Base-by-base conservation (phyloP, 768 basidiomycete genomes). In the Lactarius hengduanensis region DNA sequence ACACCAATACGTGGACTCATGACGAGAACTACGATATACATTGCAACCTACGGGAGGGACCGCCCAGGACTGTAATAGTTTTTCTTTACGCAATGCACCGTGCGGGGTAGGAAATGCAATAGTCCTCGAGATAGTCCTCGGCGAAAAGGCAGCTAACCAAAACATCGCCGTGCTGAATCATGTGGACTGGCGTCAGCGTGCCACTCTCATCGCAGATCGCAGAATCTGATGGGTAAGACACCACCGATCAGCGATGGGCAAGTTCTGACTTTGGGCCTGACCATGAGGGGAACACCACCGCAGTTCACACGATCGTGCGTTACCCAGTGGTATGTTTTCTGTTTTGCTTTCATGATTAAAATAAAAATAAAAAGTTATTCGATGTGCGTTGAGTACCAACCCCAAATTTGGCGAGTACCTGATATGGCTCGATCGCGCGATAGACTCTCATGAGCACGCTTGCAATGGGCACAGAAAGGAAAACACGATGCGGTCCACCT, bases 1-100 rank as follows among this genome's bases (percentile, higher is more conserved):
- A 41, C 41, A 18, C 41, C 0, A 38, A 10, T 76, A 66, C 77
- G 76, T 56, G 79, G 83, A 69, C 41, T 40, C 28, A 10, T 16
- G 4, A 20, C 28, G 30, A 10, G 32, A 18, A 56, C 32, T 16
- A 56, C 28, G 16, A 9, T 32, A 30, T 32, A 22, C 54, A 56
- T 1, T 32, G 5, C 30, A 30, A 22, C 30, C 20, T 3, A n/a
- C 30, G 22, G 5, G 18, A 56, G 16, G 30, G 20, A 56, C 32
- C 30, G 3, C 18, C 30, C 16, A 34, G 10, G 20, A 30, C 30
- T 34, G 30, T 32, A n/a, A 56, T 15, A 9, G 30, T 32, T 32
- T 30, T 28, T 16, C 20, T 16, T 32, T 56, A 8, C 32, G 18
- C 55, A 20, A 30, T 10, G 20, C 7, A 3, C 15, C 3, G 16